Evolutionary conservation across 176 grass and related monocot species (phyloP).

Genomic region (Ananas comosus): DNA sequence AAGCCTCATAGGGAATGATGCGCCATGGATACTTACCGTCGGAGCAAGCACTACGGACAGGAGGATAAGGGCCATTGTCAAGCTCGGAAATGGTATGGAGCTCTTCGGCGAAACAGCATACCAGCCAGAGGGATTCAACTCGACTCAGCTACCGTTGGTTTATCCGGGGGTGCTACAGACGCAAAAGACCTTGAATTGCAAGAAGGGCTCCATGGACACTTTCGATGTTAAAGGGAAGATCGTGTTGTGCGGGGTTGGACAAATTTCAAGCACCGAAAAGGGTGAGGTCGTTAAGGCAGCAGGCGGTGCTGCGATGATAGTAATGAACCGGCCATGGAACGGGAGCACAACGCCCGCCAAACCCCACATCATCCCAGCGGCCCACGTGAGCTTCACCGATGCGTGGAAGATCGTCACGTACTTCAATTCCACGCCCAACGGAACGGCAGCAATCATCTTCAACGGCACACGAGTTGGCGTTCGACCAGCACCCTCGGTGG

Average conservation of each 20-base stretch:
- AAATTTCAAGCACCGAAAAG: conserved; percentile 22
- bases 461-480: conserved; percentile 32
- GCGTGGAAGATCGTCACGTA: conserved; percentile 41
- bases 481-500: conserved; percentile 27
- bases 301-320: conserved; percentile 47
- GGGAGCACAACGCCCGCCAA: conserved; percentile 26
- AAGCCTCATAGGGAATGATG: too few species aligned
- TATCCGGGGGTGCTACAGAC: too few species aligned
- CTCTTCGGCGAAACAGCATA: too few species aligned
- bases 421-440: conserved; percentile 31
- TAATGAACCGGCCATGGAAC: background rate
- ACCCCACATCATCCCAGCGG: conserved; percentile 43
- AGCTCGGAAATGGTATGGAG: too few species aligned
- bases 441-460: conserved; percentile 46
- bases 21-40: too few species aligned
- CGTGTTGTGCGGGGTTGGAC: conserved; percentile 47
- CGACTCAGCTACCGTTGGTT: too few species aligned
- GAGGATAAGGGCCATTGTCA: too few species aligned
- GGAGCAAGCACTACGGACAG: too few species aligned
- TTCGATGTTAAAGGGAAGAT: conserved; percentile 60
- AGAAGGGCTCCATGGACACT: too few species aligned
- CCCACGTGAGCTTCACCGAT: conserved; percentile 13
- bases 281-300: conserved; percentile 28
- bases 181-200: too few species aligned
- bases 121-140: too few species aligned